These are phyloP conservation scores for Trametes gibbosa DNA, from an alignment of 768 basidiomycete genomes.

Conservation along the genomic window DNA sequence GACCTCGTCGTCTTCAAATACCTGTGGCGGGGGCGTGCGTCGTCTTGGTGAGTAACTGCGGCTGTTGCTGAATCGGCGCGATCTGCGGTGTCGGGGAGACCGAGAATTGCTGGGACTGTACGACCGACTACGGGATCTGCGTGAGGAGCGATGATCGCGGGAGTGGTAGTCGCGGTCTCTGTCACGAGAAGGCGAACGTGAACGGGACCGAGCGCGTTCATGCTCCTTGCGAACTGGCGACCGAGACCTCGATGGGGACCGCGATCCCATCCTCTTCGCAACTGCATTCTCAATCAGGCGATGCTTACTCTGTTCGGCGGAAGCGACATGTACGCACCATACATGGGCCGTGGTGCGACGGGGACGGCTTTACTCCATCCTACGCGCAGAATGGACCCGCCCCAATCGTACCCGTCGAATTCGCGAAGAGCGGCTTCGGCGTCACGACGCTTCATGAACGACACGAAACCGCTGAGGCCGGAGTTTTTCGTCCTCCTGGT, in stretches of 20 bases:
- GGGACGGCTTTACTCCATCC: slow-evolving; percentile 99
- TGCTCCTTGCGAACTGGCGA: slow-evolving; percentile 32
- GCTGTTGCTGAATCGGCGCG: slow-evolving; percentile 40
- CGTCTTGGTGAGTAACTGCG: slow-evolving; percentile 49
- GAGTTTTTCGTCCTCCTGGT: slow-evolving; percentile 67
- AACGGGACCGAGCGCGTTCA: slow-evolving; percentile 41
- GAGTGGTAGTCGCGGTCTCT: slow-evolving; percentile 30
- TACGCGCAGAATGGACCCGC: slow-evolving; percentile 80
- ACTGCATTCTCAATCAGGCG: background rate
- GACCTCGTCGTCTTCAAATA: slow-evolving; percentile 61
- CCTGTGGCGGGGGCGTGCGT: slow-evolving; percentile 29
- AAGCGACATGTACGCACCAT: slow-evolving; percentile 49
- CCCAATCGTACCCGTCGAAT: slow-evolving; percentile 94
- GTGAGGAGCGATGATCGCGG: slow-evolving; percentile 34
- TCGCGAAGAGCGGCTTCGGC: slow-evolving; percentile 88
- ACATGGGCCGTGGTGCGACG: slow-evolving; percentile 73
- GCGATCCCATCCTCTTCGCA: slow-evolving; percentile 14
- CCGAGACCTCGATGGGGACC: slow-evolving; percentile 35
- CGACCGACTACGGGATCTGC: slow-evolving; percentile 37
- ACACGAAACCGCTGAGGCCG: slow-evolving; percentile 93
- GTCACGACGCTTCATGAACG: slow-evolving; percentile 91
- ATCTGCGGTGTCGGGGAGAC: slow-evolving; percentile 32
- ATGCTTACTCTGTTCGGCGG: background rate
- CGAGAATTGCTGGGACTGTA: slow-evolving; percentile 31
- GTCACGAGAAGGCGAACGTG: slow-evolving; percentile 43